These are phyloP conservation scores for Paraphoma sp. DNA, from an alignment of 2,329 filamentous ascomycete genomes.

Conservation along the genomic window DNA sequence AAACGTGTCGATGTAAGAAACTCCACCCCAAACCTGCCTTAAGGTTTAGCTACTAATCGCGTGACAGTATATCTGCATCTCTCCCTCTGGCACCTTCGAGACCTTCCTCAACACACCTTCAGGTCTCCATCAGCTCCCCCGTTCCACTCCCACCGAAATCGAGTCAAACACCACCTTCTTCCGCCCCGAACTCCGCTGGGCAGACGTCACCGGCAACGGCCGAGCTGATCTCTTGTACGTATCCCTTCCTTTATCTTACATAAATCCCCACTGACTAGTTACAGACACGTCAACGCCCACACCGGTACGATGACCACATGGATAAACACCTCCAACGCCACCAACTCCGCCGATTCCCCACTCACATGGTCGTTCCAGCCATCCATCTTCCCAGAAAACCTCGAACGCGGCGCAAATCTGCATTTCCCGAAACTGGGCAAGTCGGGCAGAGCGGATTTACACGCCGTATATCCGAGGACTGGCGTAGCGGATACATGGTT, in stretches of 20 bases:
- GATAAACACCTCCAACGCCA: conserved; percentile 28
- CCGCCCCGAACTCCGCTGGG: conserved; percentile 47
- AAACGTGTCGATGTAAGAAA: conserved; percentile 15
- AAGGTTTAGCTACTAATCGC: not conserved
- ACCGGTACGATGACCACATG: conserved; percentile 40
- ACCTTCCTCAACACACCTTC: conserved; percentile 20
- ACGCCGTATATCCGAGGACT: conserved; percentile 2
- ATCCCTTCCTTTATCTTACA: not conserved
- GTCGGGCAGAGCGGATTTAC: conserved; percentile 6
- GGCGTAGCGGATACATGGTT: conserved; percentile 1
- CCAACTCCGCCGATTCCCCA: not conserved
- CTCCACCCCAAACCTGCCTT: not conserved
- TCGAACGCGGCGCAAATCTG: conserved; percentile 15
- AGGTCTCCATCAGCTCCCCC: conserved; percentile 29
- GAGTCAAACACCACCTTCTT: conserved; percentile 24
- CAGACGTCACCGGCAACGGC: conserved; percentile 51
- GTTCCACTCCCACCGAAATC: conserved; percentile 22
- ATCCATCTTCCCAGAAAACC: conserved; percentile 10
- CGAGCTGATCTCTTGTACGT: conserved; percentile 34
- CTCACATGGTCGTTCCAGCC: conserved; percentile 4
- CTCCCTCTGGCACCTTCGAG: conserved; percentile 7
- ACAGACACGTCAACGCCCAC: conserved; percentile 37
- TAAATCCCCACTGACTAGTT: not conserved
- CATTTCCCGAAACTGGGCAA: conserved; percentile 12
- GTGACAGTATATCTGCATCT: conserved; percentile 13